phyloP scores from a whole-genome alignment of 2,329 filamentous ascomycete genomes.

The Truncatella angustata region DNA sequence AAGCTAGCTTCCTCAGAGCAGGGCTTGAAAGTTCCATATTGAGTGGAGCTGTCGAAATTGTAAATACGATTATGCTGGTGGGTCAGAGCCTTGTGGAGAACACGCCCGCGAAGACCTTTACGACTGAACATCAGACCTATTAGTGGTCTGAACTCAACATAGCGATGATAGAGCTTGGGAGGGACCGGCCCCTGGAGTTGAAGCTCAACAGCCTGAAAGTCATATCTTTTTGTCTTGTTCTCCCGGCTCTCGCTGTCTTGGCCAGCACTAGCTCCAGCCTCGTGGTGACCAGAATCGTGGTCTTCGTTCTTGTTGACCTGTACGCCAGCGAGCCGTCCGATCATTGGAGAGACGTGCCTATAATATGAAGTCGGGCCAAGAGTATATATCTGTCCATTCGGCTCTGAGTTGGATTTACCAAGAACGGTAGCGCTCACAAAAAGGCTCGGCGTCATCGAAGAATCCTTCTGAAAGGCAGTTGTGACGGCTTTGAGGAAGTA shows the following conservation, averaged over 20 bases:
- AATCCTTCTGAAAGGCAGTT: conserved; percentile 57
- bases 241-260: conserved; percentile 36
- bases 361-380: conserved; percentile 72
- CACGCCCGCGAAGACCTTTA: conserved; percentile 71
- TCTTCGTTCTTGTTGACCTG: conserved; percentile 63
- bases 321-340: conserved; percentile 75
- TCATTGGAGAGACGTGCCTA: conserved; percentile 85
- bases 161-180: conserved; percentile 79
- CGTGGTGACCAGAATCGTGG: conserved; percentile 37
- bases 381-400: conserved; percentile 71
- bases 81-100: conserved; percentile 82
- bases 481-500: conserved; percentile 71
- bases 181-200: conserved; percentile 85
- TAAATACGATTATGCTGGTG: conserved; percentile 89
- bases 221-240: conserved; percentile 67
- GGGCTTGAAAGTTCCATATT: conserved; percentile 65
- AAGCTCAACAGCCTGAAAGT: conserved; percentile 93
- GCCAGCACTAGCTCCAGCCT: conserved; percentile 4
- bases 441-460: conserved; percentile 69
- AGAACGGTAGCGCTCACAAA: conserved; percentile 75
- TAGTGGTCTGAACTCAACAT: conserved; percentile 88
- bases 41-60: conserved; percentile 77
- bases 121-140: conserved; percentile 85
- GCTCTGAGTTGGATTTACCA: conserved; percentile 67
- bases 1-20: conserved; percentile 70